Percentiles rank a stretch among this genome's conserved stretches.
phyloP scores from a whole-genome alignment of 306 rosid species.

The Trifolium dubium region DNA sequence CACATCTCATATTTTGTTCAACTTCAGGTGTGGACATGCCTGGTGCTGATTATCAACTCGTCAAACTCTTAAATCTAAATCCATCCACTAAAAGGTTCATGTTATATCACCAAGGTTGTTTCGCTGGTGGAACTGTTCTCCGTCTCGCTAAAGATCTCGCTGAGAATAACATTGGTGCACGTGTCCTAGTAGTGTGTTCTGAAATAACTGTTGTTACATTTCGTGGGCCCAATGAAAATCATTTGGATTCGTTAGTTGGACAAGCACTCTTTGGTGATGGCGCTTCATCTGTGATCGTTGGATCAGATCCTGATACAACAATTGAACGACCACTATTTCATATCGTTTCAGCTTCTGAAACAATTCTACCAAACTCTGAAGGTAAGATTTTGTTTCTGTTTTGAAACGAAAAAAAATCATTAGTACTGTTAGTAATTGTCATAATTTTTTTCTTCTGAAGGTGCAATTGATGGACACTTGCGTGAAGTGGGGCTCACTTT shows the following conservation, averaged over 20 bases:
- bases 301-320: slow-evolving; percentile 21
- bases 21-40: slow-evolving; percentile 50
- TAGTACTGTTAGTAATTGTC: neutral
- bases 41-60: slow-evolving; percentile 47
- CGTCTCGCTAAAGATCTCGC: slow-evolving; percentile 51
- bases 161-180: slow-evolving; percentile 45
- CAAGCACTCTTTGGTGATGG: slow-evolving; percentile 56
- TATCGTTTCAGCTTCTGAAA: neutral
- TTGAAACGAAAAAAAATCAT: too few species aligned
- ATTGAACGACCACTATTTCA: slow-evolving; percentile 11
- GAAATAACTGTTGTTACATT: slow-evolving; percentile 39
- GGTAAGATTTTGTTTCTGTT: neutral
- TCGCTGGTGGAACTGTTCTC: slow-evolving; percentile 46
- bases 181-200: slow-evolving; percentile 47
- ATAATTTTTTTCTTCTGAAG: neutral
- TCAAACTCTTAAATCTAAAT: slow-evolving; percentile 47
- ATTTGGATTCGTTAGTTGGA: slow-evolving; percentile 48
- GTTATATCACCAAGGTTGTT: slow-evolving; percentile 49
- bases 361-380: neutral
- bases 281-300: slow-evolving; percentile 44
- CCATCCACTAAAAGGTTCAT: slow-evolving; percentile 45
- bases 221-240: slow-evolving; percentile 37
- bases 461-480: slow-evolving; percentile 44
- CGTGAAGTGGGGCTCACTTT: slow-evolving; percentile 50
- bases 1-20: slow-evolving; percentile 55